Percentiles rank a stretch among this genome's conserved stretches.
Conservation (phyloP, 2,329 filamentous ascomycete genomes). For the Tolypocladium pustulatum region DNA sequence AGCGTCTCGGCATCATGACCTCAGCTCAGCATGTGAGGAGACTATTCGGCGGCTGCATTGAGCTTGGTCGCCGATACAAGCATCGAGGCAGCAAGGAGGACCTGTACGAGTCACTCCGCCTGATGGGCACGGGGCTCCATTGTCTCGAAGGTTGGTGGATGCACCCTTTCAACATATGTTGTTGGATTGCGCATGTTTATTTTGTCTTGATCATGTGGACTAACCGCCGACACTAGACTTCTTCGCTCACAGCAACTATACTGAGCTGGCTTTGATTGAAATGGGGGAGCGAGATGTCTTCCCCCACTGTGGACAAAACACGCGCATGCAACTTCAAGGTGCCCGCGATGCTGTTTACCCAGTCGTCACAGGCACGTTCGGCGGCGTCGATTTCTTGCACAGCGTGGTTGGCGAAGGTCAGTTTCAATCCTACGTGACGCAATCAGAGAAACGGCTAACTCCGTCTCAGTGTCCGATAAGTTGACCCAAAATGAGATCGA, state of each 20-base stretch:
- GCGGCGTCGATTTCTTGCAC: conserved; percentile 88
- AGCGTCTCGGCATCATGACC: conserved; percentile 66
- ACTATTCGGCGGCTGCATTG: conserved; percentile 63
- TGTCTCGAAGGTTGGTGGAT: conserved; percentile 59
- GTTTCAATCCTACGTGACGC: conserved; percentile 1
- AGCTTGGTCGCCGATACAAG: conserved; percentile 66
- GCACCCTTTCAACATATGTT: not conserved
- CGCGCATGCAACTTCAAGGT: conserved; percentile 59
- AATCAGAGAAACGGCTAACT: not conserved
- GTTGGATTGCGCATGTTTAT: not conserved
- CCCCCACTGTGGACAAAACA: conserved; percentile 72
- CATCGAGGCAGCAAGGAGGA: conserved; percentile 52
- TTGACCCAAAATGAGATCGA: conserved; percentile 84
- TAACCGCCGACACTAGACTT: conserved; percentile 46
- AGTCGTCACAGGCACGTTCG: conserved; percentile 83
- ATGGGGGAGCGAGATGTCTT: conserved; percentile 74
- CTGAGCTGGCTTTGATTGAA: conserved; percentile 78
- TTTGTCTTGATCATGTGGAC: not conserved
- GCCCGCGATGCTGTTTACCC: conserved; percentile 62
- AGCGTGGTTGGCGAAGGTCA: conserved; percentile 64
- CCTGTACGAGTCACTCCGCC: conserved; percentile 74
- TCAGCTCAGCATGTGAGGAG: conserved; percentile 67
- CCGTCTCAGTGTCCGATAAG: conserved; percentile 65
- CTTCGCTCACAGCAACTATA: conserved; percentile 89
- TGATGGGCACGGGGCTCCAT: conserved; percentile 81